Conservation (phyloP, 768 basidiomycete species). For the Pluteus cervinus region DNA sequence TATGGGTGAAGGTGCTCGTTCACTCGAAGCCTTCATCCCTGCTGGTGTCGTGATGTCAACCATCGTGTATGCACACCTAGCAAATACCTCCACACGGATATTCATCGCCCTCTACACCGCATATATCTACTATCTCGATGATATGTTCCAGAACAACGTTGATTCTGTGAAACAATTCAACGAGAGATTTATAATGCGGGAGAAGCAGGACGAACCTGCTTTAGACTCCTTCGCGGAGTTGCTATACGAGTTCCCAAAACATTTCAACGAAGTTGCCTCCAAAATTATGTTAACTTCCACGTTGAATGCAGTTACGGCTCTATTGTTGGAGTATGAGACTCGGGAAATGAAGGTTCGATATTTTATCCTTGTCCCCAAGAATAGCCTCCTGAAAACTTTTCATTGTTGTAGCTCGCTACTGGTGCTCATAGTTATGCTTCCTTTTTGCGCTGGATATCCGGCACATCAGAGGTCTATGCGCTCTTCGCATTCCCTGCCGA, state of each 20-base stretch:
- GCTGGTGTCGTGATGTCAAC: conserved; percentile 22
- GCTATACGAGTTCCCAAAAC: conserved; percentile 19
- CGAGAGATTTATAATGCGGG: conserved; percentile 18
- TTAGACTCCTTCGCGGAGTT: conserved; percentile 28
- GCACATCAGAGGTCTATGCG: conserved; percentile 2
- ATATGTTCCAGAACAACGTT: conserved; percentile 19
- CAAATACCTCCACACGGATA: conserved; percentile 19
- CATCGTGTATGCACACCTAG: conserved; percentile 23
- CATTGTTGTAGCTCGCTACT: conserved; percentile 1
- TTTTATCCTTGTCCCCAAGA: neutral
- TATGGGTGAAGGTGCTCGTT: conserved; percentile 8
- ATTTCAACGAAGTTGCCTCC: conserved; percentile 22
- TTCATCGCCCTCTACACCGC: conserved; percentile 35
- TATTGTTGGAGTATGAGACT: conserved; percentile 11
- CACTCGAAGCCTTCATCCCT: conserved; percentile 23
- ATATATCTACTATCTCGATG: conserved; percentile 30
- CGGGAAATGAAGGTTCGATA: neutral
- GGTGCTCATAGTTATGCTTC: neutral
- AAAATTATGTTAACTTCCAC: conserved; percentile 30
- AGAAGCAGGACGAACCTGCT: conserved; percentile 21
- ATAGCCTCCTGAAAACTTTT: neutral
- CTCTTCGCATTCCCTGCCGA: conserved; percentile 5
- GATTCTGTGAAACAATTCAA: conserved; percentile 26
- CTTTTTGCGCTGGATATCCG: conserved; percentile 2
- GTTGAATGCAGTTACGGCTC: conserved; percentile 27